Percentiles rank a stretch among this genome's conserved stretches.
Conservation (phyloP, 805 yeast species). For the Kluyveromyces dobzhanskii region DNA sequence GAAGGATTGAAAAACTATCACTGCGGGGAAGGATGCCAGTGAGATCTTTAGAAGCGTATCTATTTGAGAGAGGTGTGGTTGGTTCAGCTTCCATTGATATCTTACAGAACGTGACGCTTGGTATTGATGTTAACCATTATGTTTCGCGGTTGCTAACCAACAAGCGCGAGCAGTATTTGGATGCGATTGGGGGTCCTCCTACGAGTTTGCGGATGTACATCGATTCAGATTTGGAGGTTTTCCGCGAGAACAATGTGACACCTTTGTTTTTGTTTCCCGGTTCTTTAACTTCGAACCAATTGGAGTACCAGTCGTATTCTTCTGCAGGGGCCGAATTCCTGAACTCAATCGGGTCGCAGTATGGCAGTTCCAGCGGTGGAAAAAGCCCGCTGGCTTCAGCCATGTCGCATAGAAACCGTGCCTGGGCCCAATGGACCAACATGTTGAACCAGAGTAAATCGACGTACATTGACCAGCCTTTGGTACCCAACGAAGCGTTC, state of each 20-base stretch:
- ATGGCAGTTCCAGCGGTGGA: constrained; percentile 8
- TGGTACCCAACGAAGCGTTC: constrained; percentile 38
- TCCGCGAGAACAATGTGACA: constrained; percentile 54
- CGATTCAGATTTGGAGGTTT: constrained; percentile 52
- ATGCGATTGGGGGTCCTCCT: constrained; percentile 80
- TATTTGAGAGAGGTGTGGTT: constrained; percentile 60
- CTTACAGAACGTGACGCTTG: constrained; percentile 59
- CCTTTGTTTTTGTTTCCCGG: constrained; percentile 81
- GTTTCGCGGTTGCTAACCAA: constrained; percentile 49
- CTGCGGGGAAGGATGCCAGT: constrained; percentile 27
- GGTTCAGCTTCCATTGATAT: constrained; percentile 54
- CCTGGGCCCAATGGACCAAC: constrained; percentile 39
- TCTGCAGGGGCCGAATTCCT: constrained; percentile 19
- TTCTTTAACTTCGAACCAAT: constrained; percentile 33
- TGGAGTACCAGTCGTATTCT: constrained; percentile 22
- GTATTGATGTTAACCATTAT: constrained; percentile 80
- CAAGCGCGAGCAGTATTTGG: constrained; percentile 59
- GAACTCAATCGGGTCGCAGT: constrained; percentile 9
- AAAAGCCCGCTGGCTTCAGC: constrained; percentile 18
- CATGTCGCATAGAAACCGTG: constrained; percentile 37
- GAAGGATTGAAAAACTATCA: too few relatives aligned
- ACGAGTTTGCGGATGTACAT: constrained; percentile 46
- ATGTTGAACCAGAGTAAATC: constrained; percentile 27
- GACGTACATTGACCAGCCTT: constrained; percentile 29
- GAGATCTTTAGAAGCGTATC: constrained; percentile 56